Evolutionary conservation across 1,139 yeast species (phyloP), one percentile per base, ranked within the genome.

Genomic region (Kluyveromyces sp.): DNA sequence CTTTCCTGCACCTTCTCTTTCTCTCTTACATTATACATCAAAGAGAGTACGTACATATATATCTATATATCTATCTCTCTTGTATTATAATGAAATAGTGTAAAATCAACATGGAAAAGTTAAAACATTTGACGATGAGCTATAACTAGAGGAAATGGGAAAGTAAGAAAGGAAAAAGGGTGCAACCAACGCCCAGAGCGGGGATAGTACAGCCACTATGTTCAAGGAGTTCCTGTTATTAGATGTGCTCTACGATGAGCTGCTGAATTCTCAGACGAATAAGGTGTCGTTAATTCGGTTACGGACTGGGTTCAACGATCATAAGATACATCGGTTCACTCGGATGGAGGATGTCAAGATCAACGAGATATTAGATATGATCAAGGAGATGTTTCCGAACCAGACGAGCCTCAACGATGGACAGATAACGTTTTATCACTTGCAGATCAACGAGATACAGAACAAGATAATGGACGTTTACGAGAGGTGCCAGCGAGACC

Each of bases 301-400:
- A 32, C 60, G 63, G n/a, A 59, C 61, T 43, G 66, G 60, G 42
- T 54, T 60, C 32, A 63, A 61, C 40, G 59, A 59, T 45, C 61
- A 59, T 48, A 48, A 60, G 42, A 50, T 53, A 45, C 53, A 39
- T 45, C 48, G 28, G 53, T 53, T 45, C 46, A 54, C 42, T 43
- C 48, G 44, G 35, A 29, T 37, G 41, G 39, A 15, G 28, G 38
- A 31, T 34, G 50, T 61, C 21, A 61, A 56, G 44, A 61, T 61
- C 35, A 59, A 59, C 47, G 65, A 61, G 45, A 58, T 61, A n/a
- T 49, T 61, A 29, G 53, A 50, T 25, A 54, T 59, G 7, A 57
- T 61, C 26, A 53, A 58, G 41, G 49, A 51, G n/a, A 43, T 59
- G 31, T 61, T 61, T 39, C 63, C 64, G 3, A 55, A 57, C 39